These are phyloP conservation scores for Tylopilus balloui DNA, from an alignment of 768 basidiomycete genomes.

Conservation along the genomic window DNA sequence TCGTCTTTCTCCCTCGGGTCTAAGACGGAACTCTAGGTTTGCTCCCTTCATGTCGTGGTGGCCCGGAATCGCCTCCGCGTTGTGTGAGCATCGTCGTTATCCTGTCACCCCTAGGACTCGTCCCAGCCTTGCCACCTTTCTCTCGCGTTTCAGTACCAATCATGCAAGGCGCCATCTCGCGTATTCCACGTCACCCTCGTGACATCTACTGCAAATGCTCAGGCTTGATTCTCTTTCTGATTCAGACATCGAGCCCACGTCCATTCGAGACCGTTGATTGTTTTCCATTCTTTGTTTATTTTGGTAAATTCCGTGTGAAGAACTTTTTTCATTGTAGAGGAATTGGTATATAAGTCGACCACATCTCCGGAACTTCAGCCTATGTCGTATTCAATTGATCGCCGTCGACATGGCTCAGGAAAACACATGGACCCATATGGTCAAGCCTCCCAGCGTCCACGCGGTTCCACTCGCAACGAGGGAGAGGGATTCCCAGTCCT, in stretches of 20 bases:
- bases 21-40: constrained; percentile 29
- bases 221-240: too few relatives aligned
- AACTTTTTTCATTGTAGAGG: constrained; percentile 5
- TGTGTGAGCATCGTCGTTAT: constrained; percentile 14
- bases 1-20: constrained; percentile 24
- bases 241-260: background rate
- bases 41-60: constrained; percentile 23
- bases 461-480: constrained; percentile 22
- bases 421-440: constrained; percentile 31
- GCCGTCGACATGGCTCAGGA: constrained; percentile 31
- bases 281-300: constrained; percentile 21
- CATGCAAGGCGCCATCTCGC: background rate
- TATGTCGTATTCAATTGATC: constrained; percentile 35
- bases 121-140: constrained; percentile 22
- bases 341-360: constrained; percentile 2
- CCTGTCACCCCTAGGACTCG: constrained; percentile 13
- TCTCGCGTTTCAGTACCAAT: constrained; percentile 21
- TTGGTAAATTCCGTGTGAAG: constrained; percentile 19
- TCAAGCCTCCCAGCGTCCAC: constrained; percentile 23
- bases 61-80: constrained; percentile 18
- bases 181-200: constrained; percentile 5
- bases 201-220: too few relatives aligned
- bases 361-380: constrained; percentile 25
- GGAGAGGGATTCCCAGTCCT: constrained; percentile 9
- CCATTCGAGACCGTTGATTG: constrained; percentile 2